These are phyloP conservation scores for Exsudoporus floridanus DNA, from an alignment of 1,284 basidiomycete genomes.

Conservation along the genomic window DNA sequence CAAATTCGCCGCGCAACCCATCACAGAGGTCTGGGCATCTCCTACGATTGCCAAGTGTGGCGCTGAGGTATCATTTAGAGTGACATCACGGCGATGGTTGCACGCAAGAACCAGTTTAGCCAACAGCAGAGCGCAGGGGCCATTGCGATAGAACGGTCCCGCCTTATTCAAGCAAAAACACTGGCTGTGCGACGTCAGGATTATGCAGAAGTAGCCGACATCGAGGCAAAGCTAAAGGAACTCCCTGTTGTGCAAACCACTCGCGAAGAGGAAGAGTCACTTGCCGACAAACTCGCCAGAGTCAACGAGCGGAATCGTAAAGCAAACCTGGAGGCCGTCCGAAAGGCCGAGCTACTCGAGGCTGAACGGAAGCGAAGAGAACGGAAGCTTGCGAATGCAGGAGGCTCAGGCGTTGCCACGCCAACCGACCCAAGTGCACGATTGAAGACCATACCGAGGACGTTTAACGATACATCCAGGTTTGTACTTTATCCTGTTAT, in stretches of 20 bases:
- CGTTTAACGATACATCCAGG: conserved; percentile 51
- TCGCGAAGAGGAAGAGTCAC: conserved; percentile 40
- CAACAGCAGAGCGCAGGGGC: conserved; percentile 43
- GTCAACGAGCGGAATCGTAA: conserved; percentile 89
- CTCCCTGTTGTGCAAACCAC: conserved; percentile 36
- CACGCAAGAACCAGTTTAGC: conserved; percentile 59
- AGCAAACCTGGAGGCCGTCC: conserved; percentile 76
- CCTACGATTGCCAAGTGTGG: not conserved
- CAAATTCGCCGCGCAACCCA: conserved; percentile 54
- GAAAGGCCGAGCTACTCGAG: conserved; percentile 71
- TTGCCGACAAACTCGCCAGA: conserved; percentile 62
- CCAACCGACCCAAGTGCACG: conserved; percentile 61
- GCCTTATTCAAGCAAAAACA: conserved; percentile 63
- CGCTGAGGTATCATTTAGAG: conserved; percentile 40
- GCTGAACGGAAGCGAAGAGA: conserved; percentile 64
- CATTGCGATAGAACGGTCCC: conserved; percentile 57
- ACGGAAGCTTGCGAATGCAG: conserved; percentile 54
- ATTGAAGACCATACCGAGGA: conserved; percentile 56
- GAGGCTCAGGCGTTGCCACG: conserved; percentile 43
- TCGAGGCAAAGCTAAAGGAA: conserved; percentile 64
- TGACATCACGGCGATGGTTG: conserved; percentile 72
- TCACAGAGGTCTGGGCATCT: conserved; percentile 66
- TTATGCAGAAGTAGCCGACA: conserved; percentile 51
- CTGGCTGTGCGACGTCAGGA: conserved; percentile 74
- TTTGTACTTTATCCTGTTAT: conserved; percentile 36